Conservation (phyloP, 2,329 filamentous ascomycete genomes). For the Ambrosiella xylebori region DNA sequence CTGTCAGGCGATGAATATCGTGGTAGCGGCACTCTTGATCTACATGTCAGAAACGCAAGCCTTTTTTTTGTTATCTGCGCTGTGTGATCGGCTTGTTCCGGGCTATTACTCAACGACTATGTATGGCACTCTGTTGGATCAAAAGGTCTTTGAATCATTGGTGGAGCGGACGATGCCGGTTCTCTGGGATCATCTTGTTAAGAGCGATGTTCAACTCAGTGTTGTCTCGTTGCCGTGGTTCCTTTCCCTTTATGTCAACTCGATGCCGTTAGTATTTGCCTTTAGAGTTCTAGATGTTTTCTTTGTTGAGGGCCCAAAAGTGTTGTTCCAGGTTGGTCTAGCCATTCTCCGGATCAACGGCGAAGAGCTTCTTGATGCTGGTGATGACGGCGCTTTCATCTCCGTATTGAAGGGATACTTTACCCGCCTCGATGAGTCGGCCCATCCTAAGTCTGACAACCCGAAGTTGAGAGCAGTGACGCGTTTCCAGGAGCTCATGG, state of each 20-base stretch:
- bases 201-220: conserved; percentile 89
- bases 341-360: conserved; percentile 97
- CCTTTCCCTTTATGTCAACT: conserved; percentile 95
- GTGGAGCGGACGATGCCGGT: conserved; percentile 99
- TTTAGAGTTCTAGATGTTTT: conserved; percentile 95
- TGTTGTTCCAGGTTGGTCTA: conserved; percentile 88
- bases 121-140: conserved; percentile 93
- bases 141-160: conserved; percentile 90
- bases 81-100: conserved; percentile 84
- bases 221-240: conserved; percentile 98
- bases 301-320: conserved; percentile 94
- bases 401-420: conserved; percentile 94
- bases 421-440: conserved; percentile 79
- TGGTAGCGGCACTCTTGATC: conserved; percentile 91
- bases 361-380: conserved; percentile 81
- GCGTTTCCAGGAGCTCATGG: conserved; percentile 94
- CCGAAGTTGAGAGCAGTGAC: conserved; percentile 87
- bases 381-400: conserved; percentile 92
- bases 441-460: conserved; percentile 89
- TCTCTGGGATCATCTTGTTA: conserved; percentile 93
- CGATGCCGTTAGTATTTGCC: conserved; percentile 94
- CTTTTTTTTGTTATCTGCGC: conserved; percentile 77
- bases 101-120: conserved; percentile 98
- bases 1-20: conserved; percentile 99
- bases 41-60: conserved; percentile 96